A percentile compares a stretch with the other conserved stretches of the same genome.
phyloP scores from a whole-genome alignment of 768 basidiomycete genomes.

The Leccinum variicolor region DNA sequence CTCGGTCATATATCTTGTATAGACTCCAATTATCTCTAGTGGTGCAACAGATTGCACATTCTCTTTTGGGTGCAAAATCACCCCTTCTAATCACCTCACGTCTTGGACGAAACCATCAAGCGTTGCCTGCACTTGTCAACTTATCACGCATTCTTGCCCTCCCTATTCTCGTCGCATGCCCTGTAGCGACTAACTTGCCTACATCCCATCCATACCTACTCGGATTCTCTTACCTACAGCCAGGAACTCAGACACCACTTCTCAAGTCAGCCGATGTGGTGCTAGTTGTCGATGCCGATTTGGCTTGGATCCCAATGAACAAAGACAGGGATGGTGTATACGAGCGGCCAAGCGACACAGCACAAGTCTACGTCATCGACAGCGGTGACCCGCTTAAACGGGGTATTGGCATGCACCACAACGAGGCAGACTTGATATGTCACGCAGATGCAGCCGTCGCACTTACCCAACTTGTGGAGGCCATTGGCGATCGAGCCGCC shows the following conservation, averaged over 20 bases:
- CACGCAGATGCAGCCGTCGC: constrained; percentile 54
- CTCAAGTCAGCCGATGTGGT: constrained; percentile 59
- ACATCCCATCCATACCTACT: constrained; percentile 53
- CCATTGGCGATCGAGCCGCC: constrained; percentile 6
- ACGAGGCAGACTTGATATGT: constrained; percentile 54
- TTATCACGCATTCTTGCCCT: constrained; percentile 53
- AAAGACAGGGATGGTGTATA: constrained; percentile 31
- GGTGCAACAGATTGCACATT: constrained; percentile 39
- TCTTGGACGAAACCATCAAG: constrained; percentile 51
- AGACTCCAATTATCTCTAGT: constrained; percentile 16
- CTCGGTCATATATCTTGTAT: no score
- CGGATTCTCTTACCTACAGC: constrained; percentile 49
- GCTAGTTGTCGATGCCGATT: constrained; percentile 60
- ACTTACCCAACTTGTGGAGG: constrained; percentile 43
- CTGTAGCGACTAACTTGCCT: constrained; percentile 51
- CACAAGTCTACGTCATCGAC: constrained; percentile 59
- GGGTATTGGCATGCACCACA: constrained; percentile 45
- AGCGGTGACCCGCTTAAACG: constrained; percentile 59
- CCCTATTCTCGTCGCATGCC: constrained; percentile 51
- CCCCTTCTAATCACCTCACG: constrained; percentile 68
- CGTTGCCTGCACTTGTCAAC: constrained; percentile 42
- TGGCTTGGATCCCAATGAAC: constrained; percentile 60
- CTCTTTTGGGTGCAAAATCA: constrained; percentile 46
- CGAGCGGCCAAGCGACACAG: constrained; percentile 37
- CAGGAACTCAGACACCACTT: constrained; percentile 42